Evolutionary conservation across 163 green algal species (phyloP), one percentile per base, ranked within the genome.

Genomic region (Scenedesmus sp.): DNA sequence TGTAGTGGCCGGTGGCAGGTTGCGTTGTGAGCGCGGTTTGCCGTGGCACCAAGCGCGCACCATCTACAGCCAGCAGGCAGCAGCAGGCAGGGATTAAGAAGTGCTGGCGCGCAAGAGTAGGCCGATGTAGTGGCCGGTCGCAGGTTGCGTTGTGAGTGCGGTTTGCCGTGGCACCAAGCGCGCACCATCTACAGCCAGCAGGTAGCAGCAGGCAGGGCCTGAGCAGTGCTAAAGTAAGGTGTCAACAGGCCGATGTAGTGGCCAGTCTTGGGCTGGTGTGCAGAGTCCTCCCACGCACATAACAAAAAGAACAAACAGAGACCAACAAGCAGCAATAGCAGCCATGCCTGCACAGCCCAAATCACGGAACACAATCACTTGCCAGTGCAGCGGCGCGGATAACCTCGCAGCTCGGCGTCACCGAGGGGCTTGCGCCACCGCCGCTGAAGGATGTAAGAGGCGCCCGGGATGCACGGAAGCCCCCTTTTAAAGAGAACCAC

Each of bases 1-100:
- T 86, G 87, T 91, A 86, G 87, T 91, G 76, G 1, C 87, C 87
- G n/a, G 55, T n/a, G 26, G 70, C 64, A 2, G 74, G 87, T n/a
- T 91, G 87, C 15, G 23, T 46, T 52, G 34, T 23, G n/a, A 91
- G 54, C 10, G 74, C 87, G 6, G 56, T 52, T 0, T 82, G 16
- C 6, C 86, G 67, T 9, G 86, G 46, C 3, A 90, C 86, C 52
- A 34, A 6, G 7, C 55, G 56, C 23, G 34, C 86, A 3, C 86
- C 86, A 56, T 90, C 86, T 55, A 26, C 76, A 20, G 46, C 34
- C 26, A 88, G 82, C 57, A 76, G 16, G 66, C 62, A 23, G 62
- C 59, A 64, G 59, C 59, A 10, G 59, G 7, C 59, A 64, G 10
- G 10, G 59, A 23, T 10, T 10, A 20, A 70, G 62, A 10, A 70